Evolutionary conservation across 306 rosid species (phyloP).

Genomic region (Vigna trinervia): DNA sequence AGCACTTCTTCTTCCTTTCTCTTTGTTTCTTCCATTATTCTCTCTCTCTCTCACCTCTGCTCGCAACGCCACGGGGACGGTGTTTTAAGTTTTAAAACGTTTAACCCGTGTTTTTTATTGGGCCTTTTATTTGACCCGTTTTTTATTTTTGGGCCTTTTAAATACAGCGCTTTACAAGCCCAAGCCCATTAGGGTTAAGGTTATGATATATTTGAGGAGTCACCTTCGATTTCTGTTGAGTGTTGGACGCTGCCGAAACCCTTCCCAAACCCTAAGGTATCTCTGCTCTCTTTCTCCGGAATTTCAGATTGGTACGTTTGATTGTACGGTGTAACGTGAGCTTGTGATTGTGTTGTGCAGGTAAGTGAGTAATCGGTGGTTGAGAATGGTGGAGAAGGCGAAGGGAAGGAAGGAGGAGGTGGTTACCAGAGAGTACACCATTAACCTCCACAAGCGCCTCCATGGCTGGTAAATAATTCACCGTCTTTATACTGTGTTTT

Average conservation of each 20-base stretch:
- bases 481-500: not conserved
- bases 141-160: too few species aligned
- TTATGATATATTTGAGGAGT: constrained; percentile 17
- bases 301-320: not conserved
- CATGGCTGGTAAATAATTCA: constrained; percentile 76
- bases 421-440: constrained; percentile 91
- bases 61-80: not conserved
- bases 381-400: constrained; percentile 80
- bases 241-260: constrained; percentile 22
- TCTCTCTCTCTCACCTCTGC: not conserved
- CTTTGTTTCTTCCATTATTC: constrained; percentile 14
- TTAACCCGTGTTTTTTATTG: too few species aligned
- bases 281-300: too few species aligned
- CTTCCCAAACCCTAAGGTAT: constrained; percentile 5
- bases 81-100: not conserved
- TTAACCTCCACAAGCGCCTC: constrained; percentile 90
- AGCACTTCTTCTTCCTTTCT: constrained; percentile 40
- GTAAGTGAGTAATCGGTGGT: constrained; percentile 40
- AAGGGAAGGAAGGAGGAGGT: constrained; percentile 93
- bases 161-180: too few species aligned
- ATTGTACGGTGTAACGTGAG: not conserved
- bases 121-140: too few species aligned
- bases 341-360: constrained; percentile 37
- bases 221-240: not conserved
- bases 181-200: constrained; percentile 20